Percentiles rank a stretch among this genome's conserved stretches.
These are phyloP conservation scores for Lactarius tabidus DNA, from an alignment of 768 basidiomycete genomes.

Conservation along the genomic window DNA sequence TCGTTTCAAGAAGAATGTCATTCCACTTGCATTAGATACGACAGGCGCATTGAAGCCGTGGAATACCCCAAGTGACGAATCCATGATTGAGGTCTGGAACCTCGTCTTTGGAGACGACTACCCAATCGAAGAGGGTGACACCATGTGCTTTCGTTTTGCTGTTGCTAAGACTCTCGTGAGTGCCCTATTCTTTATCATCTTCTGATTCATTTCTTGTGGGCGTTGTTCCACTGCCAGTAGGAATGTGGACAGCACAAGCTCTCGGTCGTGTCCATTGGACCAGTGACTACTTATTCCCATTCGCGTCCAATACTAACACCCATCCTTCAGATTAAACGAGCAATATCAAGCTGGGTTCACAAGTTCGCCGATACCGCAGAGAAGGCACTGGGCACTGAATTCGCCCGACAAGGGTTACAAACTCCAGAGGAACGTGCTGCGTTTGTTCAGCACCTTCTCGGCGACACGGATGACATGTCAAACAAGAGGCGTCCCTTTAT, in stretches of 20 bases:
- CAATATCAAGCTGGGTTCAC: not conserved
- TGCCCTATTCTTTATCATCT: not conserved
- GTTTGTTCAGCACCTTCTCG: not conserved
- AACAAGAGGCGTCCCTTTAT: not conserved
- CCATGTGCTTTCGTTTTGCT: not conserved
- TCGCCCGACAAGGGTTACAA: not conserved
- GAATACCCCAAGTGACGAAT: not conserved
- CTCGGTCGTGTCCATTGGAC: too few species aligned
- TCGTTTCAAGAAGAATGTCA: not conserved
- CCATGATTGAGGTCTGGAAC: not conserved
- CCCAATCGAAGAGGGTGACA: not conserved
- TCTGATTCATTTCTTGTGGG: too few species aligned
- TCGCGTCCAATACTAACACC: too few species aligned
- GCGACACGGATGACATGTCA: not conserved
- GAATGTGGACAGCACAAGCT: too few species aligned
- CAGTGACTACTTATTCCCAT: too few species aligned
- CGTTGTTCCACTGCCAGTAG: too few species aligned
- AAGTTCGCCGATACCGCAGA: not conserved
- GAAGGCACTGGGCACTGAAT: not conserved
- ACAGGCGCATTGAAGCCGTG: not conserved
- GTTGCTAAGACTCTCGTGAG: not conserved
- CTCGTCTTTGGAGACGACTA: not conserved
- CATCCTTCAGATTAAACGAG: not conserved
- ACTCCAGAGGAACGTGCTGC: not conserved
- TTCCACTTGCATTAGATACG: not conserved